Percentiles rank a stretch among this genome's conserved stretches.
Evolutionary conservation across 2,329 filamentous ascomycete genomes (phyloP).

Genomic region (Fusarium concolor): DNA sequence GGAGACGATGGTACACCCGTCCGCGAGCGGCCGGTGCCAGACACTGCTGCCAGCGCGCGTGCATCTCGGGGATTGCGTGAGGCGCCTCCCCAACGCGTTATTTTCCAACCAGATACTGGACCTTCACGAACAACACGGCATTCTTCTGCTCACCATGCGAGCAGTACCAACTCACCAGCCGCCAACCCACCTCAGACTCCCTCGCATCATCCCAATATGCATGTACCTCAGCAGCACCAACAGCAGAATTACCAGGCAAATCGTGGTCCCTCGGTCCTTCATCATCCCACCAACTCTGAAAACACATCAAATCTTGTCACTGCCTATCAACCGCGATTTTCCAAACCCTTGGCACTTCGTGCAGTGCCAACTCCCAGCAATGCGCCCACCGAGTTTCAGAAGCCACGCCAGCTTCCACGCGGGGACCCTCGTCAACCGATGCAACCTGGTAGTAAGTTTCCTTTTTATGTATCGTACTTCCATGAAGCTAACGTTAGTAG

Average conservation of each 20-base stretch:
- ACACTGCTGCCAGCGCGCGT: slow-evolving; percentile 65
- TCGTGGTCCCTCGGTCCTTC: slow-evolving; percentile 59
- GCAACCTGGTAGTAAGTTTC: slow-evolving; percentile 71
- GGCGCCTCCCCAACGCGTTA: slow-evolving; percentile 84
- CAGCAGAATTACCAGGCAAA: slow-evolving; percentile 48
- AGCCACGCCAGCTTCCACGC: slow-evolving; percentile 57
- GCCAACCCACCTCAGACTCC: slow-evolving; percentile 44
- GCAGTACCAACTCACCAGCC: slow-evolving; percentile 45
- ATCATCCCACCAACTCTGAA: slow-evolving; percentile 67
- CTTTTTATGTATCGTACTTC: not conserved
- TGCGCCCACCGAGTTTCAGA: slow-evolving; percentile 73
- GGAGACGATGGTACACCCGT: slow-evolving; percentile 70
- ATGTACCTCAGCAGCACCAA: slow-evolving; percentile 46
- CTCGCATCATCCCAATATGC: slow-evolving; percentile 52
- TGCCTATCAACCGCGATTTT: slow-evolving; percentile 75
- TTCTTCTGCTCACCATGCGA: slow-evolving; percentile 57
- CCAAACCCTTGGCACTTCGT: slow-evolving; percentile 73
- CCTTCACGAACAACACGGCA: slow-evolving; percentile 73
- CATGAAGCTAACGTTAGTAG: slow-evolving; percentile 46
- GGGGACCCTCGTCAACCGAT: slow-evolving; percentile 57
- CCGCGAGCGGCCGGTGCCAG: slow-evolving; percentile 63
- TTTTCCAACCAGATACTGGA: slow-evolving; percentile 84
- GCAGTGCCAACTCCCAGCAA: slow-evolving; percentile 81
- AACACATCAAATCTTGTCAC: slow-evolving; percentile 70
- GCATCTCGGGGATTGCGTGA: slow-evolving; percentile 77